Percentiles rank a stretch among this genome's conserved stretches.
Evolutionary conservation across 805 yeast species (phyloP).

Genomic region (Pichia phayaonensis): DNA sequence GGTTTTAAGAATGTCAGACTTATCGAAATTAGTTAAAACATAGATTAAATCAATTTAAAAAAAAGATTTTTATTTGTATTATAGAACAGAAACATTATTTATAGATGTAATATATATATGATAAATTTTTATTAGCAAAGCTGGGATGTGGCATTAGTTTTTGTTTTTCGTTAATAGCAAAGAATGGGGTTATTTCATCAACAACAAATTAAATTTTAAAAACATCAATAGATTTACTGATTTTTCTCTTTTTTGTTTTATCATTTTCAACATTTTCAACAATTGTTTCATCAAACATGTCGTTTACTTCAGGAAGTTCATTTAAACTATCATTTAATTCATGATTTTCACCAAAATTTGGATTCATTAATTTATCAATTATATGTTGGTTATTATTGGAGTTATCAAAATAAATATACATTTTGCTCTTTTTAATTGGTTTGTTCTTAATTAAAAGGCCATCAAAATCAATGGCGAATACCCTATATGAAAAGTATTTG

Average conservation of each 20-base stretch:
- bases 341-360: slow-evolving; percentile 1
- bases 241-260: slow-evolving; percentile 8
- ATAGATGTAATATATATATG: neutral
- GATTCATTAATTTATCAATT: slow-evolving; percentile 8
- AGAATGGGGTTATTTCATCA: neutral
- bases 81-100: neutral
- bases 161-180: neutral
- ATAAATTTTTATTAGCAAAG: neutral
- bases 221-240: slow-evolving; percentile 17
- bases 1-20: slow-evolving; percentile 9
- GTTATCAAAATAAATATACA: slow-evolving; percentile 9
- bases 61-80: neutral
- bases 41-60: neutral
- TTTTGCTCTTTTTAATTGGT: slow-evolving; percentile 12
- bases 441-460: slow-evolving; percentile 14
- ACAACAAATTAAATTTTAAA: slow-evolving; percentile 10
- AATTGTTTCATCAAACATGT: neutral
- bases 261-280: slow-evolving; percentile 8
- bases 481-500: slow-evolving; percentile 8
- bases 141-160: too few relatives aligned
- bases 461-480: slow-evolving; percentile 10
- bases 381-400: neutral
- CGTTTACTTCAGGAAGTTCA: neutral
- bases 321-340: neutral
- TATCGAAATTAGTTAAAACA: slow-evolving; percentile 5